Conservation (phyloP, 305 asterid genomes). For the Solanum hybrid region DNA sequence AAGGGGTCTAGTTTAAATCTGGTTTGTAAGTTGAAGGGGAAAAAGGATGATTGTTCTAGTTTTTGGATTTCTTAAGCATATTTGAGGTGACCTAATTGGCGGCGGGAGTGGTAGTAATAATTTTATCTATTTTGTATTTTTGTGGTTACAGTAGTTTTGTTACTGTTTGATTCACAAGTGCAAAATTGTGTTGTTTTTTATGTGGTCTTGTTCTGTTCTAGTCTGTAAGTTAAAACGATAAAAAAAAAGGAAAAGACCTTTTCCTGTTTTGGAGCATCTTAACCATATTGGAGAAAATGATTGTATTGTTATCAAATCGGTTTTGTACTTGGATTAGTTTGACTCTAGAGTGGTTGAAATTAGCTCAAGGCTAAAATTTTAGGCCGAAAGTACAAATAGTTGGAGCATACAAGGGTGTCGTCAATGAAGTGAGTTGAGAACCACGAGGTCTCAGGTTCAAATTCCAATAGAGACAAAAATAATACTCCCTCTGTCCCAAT, state of each 20-base stretch:
- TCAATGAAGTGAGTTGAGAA: not conserved
- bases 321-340: not conserved
- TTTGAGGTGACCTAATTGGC: not conserved
- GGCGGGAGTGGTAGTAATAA: not conserved
- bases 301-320: not conserved
- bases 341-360: not conserved
- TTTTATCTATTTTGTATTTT: not conserved
- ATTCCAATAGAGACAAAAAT: not conserved
- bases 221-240: not conserved
- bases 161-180: not conserved
- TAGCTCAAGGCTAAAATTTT: too few species aligned
- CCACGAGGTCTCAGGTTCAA: not conserved
- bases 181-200: not conserved
- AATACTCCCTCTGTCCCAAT: not conserved
- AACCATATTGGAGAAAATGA: not conserved
- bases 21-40: not conserved
- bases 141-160: not conserved
- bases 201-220: not conserved
- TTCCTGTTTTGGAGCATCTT: not conserved
- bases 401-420: not conserved
- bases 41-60: not conserved
- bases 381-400: not conserved
- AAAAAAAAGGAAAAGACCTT: not conserved
- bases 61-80: not conserved
- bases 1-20: not conserved